Evolutionary conservation across 2,329 filamentous ascomycete species (phyloP), one percentile per base, ranked within the genome.

Genomic region (Ustulina deusta): DNA sequence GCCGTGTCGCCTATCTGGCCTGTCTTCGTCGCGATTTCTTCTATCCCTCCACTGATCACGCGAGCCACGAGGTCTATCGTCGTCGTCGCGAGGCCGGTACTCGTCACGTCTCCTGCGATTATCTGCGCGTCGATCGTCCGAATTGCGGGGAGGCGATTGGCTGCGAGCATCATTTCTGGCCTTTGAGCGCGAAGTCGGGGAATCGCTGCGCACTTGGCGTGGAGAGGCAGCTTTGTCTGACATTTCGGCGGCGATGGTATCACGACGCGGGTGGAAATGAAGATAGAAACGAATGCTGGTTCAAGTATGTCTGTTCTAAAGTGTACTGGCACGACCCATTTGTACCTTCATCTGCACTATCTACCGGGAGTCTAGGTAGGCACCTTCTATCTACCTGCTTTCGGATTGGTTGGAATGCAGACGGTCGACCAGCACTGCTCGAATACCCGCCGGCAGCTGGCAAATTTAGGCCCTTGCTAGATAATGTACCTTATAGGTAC

Each of bases 91-190:
- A 34, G 72, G 32, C 15, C 72, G 71, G 51, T 74, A 74, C 20
- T 65, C 69, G 27, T 75, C 73, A 20, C 51, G 68, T 67, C 69
- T 69, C 63, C 73, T 66, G 38, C 72, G 69, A 52, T 64, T 63
- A 38, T 74, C 73, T 60, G 44, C 29, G 17, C 56, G 57, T 22
- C 68, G 63, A 54, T 69, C 63, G 46, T 69, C 62, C 27, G 46
- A 60, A 6, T 71, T 64, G 63, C 72, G 74, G 49, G 63, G 73
- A 40, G 75, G 75, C 42, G 75, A 77, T n/a, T 65, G 70, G 61
- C 75, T 76, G 69, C 75, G 75, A 40, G 73, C 61, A 44, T 73
- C 60, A 32, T 61, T 73, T 71, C 70, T 67, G 32, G 65, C 64
- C 49, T 69, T 70, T n/a, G 72, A 68, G 55, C 56, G 74, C 51